These are phyloP conservation scores for Penicillium sp. DNA, from an alignment of 2,329 filamentous ascomycete genomes.

Conservation along the genomic window DNA sequence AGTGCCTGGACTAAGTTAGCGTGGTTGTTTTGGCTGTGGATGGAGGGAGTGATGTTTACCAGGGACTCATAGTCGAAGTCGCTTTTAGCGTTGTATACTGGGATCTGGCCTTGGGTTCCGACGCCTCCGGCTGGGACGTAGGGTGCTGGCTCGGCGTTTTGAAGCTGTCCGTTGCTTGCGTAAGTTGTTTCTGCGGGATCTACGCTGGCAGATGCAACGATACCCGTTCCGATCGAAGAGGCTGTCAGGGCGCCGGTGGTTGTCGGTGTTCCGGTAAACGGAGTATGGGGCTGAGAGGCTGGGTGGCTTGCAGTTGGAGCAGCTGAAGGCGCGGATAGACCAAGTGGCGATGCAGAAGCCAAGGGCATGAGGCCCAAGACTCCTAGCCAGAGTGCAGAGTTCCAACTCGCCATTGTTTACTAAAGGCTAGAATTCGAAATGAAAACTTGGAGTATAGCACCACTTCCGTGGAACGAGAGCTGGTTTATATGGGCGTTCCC, in stretches of 20 bases:
- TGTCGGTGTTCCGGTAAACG: conserved; percentile 65
- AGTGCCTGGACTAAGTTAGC: conserved; percentile 49
- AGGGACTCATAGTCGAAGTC: conserved; percentile 84
- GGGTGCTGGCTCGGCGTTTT: conserved; percentile 65
- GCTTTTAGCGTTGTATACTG: conserved; percentile 73
- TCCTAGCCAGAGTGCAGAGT: neutral
- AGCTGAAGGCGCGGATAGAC: neutral
- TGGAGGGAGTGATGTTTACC: conserved; percentile 20
- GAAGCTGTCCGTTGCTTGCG: conserved; percentile 67
- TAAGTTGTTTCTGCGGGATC: conserved; percentile 66
- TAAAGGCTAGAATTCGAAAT: no score
- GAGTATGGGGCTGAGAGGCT: conserved; percentile 64
- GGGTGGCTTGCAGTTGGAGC: conserved; percentile 49
- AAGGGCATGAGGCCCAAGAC: neutral
- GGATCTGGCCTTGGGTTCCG: conserved; percentile 71
- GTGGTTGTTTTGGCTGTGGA: no score
- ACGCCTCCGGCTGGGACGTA: conserved; percentile 71
- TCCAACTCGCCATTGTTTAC: neutral
- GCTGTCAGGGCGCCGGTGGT: conserved; percentile 67
- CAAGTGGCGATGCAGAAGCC: neutral
- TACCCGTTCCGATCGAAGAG: conserved; percentile 51
- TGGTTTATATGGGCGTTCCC: no score
- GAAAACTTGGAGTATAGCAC: no score
- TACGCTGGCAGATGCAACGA: conserved; percentile 56
- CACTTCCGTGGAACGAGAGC: no score